Evolutionary conservation across 352 stramenopile genomes (phyloP).

Genomic region (Globisporangium acanthophoron): DNA sequence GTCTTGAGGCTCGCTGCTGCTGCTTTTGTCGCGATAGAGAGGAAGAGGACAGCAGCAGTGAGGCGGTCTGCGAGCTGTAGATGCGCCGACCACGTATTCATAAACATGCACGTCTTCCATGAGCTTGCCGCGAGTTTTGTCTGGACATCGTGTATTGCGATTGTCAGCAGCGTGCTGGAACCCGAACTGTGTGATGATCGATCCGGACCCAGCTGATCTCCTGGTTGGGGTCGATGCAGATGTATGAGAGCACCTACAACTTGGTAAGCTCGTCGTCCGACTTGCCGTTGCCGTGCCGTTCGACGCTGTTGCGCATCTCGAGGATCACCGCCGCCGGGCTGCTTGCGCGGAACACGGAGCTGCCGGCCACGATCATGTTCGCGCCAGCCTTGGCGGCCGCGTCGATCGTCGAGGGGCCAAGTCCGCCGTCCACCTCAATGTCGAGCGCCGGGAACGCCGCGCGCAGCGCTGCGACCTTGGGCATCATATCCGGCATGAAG

Average conservation of each 20-base stretch:
- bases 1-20: background rate
- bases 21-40: background rate
- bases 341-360: slow-evolving; percentile 88
- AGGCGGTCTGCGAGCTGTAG: background rate
- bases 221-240: background rate
- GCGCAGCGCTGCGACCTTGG: slow-evolving; percentile 89
- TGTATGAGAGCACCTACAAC: slow-evolving; percentile 17
- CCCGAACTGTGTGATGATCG: background rate
- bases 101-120: background rate
- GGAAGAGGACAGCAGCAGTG: background rate
- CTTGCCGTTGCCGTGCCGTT: slow-evolving; percentile 76
- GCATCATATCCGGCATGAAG: slow-evolving; percentile 97
- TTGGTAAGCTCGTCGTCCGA: slow-evolving; percentile 52
- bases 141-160: background rate
- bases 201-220: background rate
- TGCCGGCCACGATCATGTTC: slow-evolving; percentile 97
- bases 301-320: slow-evolving; percentile 79
- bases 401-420: slow-evolving; percentile 93
- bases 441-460: slow-evolving; percentile 91
- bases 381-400: slow-evolving; percentile 90
- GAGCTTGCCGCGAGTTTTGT: background rate
- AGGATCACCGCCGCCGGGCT: slow-evolving; percentile 72
- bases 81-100: background rate
- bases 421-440: slow-evolving; percentile 97
- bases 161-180: background rate